These are phyloP conservation scores for Ogataea polymorpha DNA, from an alignment of 805 yeast genomes.

Conservation along the genomic window DNA sequence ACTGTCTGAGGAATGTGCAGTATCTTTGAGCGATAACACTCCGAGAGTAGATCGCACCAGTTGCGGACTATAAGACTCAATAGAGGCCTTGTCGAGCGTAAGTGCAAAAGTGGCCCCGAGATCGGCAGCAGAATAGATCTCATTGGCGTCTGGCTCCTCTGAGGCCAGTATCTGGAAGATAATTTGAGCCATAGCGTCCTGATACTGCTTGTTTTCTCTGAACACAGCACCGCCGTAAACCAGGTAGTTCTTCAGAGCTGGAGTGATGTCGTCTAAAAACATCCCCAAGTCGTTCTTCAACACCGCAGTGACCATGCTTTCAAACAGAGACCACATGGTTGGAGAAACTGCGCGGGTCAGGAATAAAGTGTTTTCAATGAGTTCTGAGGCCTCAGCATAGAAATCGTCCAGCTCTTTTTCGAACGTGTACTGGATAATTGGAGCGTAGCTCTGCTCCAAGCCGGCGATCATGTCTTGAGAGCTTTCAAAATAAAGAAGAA, in stretches of 20 bases:
- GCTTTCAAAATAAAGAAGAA: constrained; percentile 82
- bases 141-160: constrained; percentile 39
- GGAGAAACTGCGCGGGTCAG: constrained; percentile 60
- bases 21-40: constrained; percentile 35
- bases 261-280: constrained; percentile 72
- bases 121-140: constrained; percentile 56
- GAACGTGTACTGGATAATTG: constrained; percentile 69
- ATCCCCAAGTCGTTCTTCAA: constrained; percentile 51
- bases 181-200: constrained; percentile 49
- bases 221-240: constrained; percentile 52
- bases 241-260: constrained; percentile 71
- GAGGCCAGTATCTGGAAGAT: constrained; percentile 39
- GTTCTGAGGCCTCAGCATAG: constrained; percentile 76
- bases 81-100: constrained; percentile 44
- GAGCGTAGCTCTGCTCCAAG: constrained; percentile 71
- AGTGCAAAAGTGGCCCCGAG: constrained; percentile 63
- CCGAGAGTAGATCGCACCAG: constrained; percentile 45
- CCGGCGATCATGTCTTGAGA: constrained; percentile 63
- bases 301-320: constrained; percentile 38
- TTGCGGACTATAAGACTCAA: constrained; percentile 43
- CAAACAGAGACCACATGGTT: constrained; percentile 71
- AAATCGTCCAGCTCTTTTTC: constrained; percentile 70
- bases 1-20: constrained; percentile 24
- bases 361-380: constrained; percentile 74
- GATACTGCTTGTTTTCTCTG: constrained; percentile 43